These are phyloP conservation scores for Pichia sorboxylosa DNA, from an alignment of 1,139 yeast genomes.

Conservation along the genomic window DNA sequence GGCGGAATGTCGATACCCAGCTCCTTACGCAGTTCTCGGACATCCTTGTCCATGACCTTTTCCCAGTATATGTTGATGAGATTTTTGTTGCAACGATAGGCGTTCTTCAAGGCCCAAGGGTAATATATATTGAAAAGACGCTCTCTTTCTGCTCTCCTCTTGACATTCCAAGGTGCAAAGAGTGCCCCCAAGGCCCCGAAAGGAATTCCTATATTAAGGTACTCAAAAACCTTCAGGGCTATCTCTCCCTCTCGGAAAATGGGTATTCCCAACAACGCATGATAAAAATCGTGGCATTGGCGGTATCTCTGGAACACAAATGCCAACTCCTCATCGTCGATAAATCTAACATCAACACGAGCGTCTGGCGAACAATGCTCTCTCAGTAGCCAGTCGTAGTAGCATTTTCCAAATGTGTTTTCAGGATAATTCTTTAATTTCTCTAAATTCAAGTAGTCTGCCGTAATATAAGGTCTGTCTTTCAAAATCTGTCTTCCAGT, in stretches of 20 bases:
- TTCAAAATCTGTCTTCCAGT: conserved; percentile 67
- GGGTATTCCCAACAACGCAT: conserved; percentile 83
- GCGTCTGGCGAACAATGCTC: conserved; percentile 95
- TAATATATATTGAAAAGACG: conserved; percentile 59
- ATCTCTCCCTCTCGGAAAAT: conserved; percentile 92
- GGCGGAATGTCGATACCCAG: conserved; percentile 67
- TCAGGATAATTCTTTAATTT: conserved; percentile 49
- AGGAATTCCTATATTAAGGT: conserved; percentile 84
- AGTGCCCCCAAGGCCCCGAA: conserved; percentile 91
- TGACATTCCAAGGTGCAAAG: conserved; percentile 62
- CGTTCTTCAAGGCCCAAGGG: conserved; percentile 83
- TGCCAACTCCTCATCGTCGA: conserved; percentile 84
- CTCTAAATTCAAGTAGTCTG: conserved; percentile 54
- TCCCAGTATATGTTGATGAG: conserved; percentile 93
- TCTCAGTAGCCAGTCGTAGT: conserved; percentile 67
- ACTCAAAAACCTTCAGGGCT: conserved; percentile 86
- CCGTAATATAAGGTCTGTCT: conserved; percentile 77
- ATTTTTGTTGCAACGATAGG: conserved; percentile 54
- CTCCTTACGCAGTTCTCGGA: conserved; percentile 59
- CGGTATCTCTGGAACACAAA: conserved; percentile 86
- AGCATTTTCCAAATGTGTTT: conserved; percentile 70
- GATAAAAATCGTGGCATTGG: conserved; percentile 95
- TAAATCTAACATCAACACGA: conserved; percentile 73
- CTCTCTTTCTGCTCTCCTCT: conserved; percentile 24
- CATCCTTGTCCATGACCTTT: conserved; percentile 58